phyloP scores from a whole-genome alignment of 164 flowering plant species.

The Taxillus chinensis region DNA sequence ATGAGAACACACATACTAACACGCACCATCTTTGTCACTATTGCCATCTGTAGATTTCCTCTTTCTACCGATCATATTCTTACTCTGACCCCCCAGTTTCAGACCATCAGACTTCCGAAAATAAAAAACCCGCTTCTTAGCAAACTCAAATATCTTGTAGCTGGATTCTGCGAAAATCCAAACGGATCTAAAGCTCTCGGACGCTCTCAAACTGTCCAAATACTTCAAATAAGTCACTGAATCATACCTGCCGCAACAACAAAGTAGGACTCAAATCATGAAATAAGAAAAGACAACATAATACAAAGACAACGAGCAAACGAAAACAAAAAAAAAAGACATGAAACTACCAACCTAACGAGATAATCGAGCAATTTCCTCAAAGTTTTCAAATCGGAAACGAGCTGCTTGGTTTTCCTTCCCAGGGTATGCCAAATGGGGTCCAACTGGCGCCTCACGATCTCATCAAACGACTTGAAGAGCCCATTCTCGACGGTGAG shows the following conservation, averaged over 20 bases:
- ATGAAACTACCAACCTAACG: slow-evolving; percentile 38
- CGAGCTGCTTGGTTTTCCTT: slow-evolving; percentile 90
- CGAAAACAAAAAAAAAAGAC: background rate
- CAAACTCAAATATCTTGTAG: slow-evolving; percentile 89
- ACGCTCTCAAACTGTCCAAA: slow-evolving; percentile 86
- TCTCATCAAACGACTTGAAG: slow-evolving; percentile 97
- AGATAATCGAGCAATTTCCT: slow-evolving; percentile 94
- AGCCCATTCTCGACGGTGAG: slow-evolving; percentile 89
- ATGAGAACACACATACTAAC: background rate
- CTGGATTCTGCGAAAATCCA: slow-evolving; percentile 98
- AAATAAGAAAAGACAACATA: background rate
- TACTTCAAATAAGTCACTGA: slow-evolving; percentile 92
- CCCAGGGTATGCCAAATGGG: slow-evolving; percentile 98
- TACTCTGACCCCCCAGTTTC: slow-evolving; percentile 25
- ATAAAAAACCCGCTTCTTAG: slow-evolving; percentile 84
- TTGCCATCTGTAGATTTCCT: slow-evolving; percentile 36
- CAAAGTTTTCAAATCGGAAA: slow-evolving; percentile 85
- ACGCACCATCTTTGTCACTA: slow-evolving; percentile 35
- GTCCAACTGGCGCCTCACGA: slow-evolving; percentile 81
- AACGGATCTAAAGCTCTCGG: slow-evolving; percentile 90
- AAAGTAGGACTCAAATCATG: slow-evolving; percentile 5
- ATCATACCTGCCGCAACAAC: slow-evolving; percentile 59
- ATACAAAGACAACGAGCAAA: no score
- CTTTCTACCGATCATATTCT: slow-evolving; percentile 35
- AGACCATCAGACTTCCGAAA: slow-evolving; percentile 43